Conservation (phyloP, 768 basidiomycete species). For the Trametes villosa region DNA sequence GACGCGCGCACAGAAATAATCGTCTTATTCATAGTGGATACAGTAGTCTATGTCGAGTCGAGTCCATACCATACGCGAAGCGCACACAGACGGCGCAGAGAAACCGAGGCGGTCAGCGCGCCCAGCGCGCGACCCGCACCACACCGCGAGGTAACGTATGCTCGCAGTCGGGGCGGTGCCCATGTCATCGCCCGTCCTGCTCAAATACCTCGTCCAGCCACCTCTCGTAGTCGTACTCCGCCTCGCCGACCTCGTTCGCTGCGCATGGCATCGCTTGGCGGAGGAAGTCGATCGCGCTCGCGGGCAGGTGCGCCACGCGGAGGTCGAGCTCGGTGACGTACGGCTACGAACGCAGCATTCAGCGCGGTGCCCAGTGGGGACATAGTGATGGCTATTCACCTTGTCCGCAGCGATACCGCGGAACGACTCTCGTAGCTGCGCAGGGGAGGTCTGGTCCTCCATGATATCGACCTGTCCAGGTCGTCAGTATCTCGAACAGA, state of each 20-base stretch:
- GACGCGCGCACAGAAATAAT: too few species aligned
- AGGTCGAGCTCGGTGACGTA: slow-evolving; percentile 95
- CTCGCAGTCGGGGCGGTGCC: neutral
- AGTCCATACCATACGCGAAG: slow-evolving; percentile 6
- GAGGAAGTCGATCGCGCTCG: slow-evolving; percentile 77
- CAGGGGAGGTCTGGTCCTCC: slow-evolving; percentile 92
- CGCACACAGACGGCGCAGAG: neutral
- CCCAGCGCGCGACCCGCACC: slow-evolving; percentile 18
- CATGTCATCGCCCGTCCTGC: slow-evolving; percentile 18
- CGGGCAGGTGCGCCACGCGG: slow-evolving; percentile 79
- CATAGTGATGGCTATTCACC: slow-evolving; percentile 45
- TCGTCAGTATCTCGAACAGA: neutral
- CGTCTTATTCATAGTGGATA: slow-evolving; percentile 13
- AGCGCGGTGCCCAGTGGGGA: neutral
- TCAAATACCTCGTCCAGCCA: slow-evolving; percentile 83
- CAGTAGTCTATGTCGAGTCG: slow-evolving; percentile 17
- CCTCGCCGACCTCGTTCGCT: slow-evolving; percentile 58
- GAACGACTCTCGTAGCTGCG: slow-evolving; percentile 93
- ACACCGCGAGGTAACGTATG: too few species aligned
- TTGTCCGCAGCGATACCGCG: slow-evolving; percentile 89
- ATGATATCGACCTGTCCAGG: slow-evolving; percentile 82
- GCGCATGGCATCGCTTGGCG: slow-evolving; percentile 76
- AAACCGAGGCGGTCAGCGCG: neutral
- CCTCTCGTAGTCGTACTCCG: slow-evolving; percentile 78
- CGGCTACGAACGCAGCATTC: slow-evolving; percentile 52